These are phyloP conservation scores for Hygrophoropsis aurantiaca DNA, from an alignment of 768 basidiomycete genomes.

Conservation along the genomic window DNA sequence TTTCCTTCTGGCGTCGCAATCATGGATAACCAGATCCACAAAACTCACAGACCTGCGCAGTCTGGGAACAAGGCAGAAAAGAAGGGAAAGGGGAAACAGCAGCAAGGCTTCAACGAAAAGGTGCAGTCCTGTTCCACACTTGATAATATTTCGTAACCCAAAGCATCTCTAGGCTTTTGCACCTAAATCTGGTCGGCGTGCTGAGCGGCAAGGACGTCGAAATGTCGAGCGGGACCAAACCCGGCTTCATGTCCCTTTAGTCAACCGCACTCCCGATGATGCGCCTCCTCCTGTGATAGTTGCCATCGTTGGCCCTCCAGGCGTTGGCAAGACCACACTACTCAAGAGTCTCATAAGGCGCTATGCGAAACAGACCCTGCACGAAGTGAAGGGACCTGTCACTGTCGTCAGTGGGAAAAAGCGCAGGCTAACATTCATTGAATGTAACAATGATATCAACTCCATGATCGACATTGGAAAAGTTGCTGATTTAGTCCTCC, in stretches of 20 bases:
- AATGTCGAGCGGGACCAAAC: conserved; percentile 94
- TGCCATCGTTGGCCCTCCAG: conserved; percentile 93
- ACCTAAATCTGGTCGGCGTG: conserved; percentile 84
- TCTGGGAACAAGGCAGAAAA: conserved; percentile 76
- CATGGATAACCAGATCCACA: conserved; percentile 81
- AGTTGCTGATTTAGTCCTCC: conserved; percentile 90
- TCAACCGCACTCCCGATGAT: conserved; percentile 90
- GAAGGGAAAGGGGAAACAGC: conserved; percentile 70
- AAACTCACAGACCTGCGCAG: conserved; percentile 75
- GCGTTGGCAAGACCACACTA: conserved; percentile 95
- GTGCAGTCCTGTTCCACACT: conserved; percentile 34
- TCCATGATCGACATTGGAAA: conserved; percentile 99
- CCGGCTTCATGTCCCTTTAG: conserved; percentile 91
- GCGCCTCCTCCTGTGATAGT: conserved; percentile 92
- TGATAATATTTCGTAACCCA: conserved; percentile 2
- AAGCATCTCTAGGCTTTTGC: conserved; percentile 74
- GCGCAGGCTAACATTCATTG: conserved; percentile 90
- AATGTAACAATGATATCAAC: conserved; percentile 96
- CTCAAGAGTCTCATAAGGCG: conserved; percentile 88
- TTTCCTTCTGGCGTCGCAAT: background rate
- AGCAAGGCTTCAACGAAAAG: conserved; percentile 87
- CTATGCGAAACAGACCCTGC: conserved; percentile 91
- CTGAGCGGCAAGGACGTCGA: conserved; percentile 85
- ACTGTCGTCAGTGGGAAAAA: conserved; percentile 95
- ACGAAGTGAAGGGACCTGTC: conserved; percentile 88